Percentiles rank a stretch among this genome's conserved stretches.
Evolutionary conservation across 2,329 filamentous ascomycete genomes (phyloP).

Genomic region (Diaporthe nobilis): DNA sequence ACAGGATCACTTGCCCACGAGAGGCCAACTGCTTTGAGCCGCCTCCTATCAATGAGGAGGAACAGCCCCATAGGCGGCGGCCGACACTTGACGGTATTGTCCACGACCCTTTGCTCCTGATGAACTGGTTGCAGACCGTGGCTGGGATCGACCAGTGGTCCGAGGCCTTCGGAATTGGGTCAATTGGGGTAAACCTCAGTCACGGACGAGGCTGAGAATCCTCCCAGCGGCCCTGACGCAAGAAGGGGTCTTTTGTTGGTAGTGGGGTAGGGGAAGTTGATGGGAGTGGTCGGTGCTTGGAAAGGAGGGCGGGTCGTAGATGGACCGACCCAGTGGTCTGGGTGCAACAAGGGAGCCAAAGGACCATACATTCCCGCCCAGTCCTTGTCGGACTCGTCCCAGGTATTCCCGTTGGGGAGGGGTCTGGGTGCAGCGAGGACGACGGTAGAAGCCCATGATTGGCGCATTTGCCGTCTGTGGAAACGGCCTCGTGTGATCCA

Average conservation of each 20-base stretch:
- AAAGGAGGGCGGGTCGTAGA: constrained; percentile 3
- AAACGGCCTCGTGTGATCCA: constrained; percentile 16
- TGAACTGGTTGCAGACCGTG: constrained; percentile 3
- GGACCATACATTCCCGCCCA: constrained; percentile 32
- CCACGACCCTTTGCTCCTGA: background rate
- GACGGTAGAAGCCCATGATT: background rate
- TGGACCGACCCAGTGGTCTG: constrained; percentile 6
- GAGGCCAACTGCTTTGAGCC: background rate
- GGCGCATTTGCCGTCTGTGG: constrained; percentile 6
- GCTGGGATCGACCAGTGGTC: constrained; percentile 3
- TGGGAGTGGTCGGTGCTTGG: background rate
- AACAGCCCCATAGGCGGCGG: background rate
- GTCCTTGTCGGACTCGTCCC: background rate
- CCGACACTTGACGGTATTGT: background rate
- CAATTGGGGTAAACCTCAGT: constrained; percentile 10
- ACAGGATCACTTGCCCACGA: background rate
- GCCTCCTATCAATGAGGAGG: background rate
- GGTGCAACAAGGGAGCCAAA: constrained; percentile 5
- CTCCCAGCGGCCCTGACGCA: background rate
- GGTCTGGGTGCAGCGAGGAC: constrained; percentile 21
- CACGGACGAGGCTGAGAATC: constrained; percentile 25
- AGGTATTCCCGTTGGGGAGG: background rate
- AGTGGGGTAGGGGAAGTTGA: background rate
- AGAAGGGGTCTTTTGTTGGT: background rate
- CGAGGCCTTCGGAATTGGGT: constrained; percentile 19